These are phyloP conservation scores for Rhodotorula sp. DNA, from an alignment of 1,284 basidiomycete genomes.

Conservation along the genomic window DNA sequence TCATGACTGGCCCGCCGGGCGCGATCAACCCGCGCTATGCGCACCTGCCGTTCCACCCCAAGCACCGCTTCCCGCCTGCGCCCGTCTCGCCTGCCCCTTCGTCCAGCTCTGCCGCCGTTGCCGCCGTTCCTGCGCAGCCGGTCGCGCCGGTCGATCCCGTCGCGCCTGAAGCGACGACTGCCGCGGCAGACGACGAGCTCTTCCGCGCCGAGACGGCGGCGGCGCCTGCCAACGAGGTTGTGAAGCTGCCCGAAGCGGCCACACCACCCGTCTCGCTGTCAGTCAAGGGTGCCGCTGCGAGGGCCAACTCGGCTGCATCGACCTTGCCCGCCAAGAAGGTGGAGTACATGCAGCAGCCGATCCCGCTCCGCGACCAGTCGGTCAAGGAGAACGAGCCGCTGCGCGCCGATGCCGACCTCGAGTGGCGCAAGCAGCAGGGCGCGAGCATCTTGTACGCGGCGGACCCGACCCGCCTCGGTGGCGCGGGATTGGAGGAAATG, in stretches of 20 bases:
- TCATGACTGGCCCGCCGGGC: conserved; percentile 12
- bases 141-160: not conserved
- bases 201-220: not conserved
- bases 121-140: not conserved
- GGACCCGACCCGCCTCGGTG: conserved; percentile 20
- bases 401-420: not conserved
- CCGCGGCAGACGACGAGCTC: conserved; percentile 6
- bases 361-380: too few species aligned
- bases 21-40: conserved; percentile 38
- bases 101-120: not conserved
- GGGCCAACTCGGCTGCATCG: not conserved
- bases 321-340: not conserved
- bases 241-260: conserved; percentile 14
- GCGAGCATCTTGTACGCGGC: conserved; percentile 36
- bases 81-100: not conserved
- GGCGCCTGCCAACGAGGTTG: not conserved
- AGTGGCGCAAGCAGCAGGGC: conserved; percentile 21
- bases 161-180: conserved; percentile 4
- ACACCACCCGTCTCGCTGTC: conserved; percentile 13
- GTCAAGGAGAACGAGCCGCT: conserved; percentile 1
- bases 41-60: conserved; percentile 38
- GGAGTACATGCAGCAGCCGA: too few species aligned
- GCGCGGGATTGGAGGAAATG: not conserved
- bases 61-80: conserved; percentile 34
- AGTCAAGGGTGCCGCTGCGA: conserved; percentile 9